Base-by-base conservation (phyloP, 495 filamentous ascomycete species). In the Sabuloglossum arenarium region DNA sequence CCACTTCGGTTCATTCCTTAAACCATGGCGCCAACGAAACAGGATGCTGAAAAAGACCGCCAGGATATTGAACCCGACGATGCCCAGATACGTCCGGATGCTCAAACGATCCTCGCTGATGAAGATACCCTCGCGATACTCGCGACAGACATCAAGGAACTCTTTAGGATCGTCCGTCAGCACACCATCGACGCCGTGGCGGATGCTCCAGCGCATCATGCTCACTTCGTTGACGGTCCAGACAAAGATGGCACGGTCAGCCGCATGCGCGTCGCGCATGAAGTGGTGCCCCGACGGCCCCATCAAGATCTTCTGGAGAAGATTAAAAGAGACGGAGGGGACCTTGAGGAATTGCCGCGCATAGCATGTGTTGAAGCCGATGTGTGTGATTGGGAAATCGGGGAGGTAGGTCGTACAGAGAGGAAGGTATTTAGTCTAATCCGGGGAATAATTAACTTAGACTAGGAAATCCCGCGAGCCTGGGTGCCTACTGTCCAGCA, bases 141-240 rank as follows among this genome's bases (percentile, higher is more conserved):
- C 19, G 12, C 27, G 27, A 37, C 57, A 57, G 8, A 59, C 55
- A 47, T 74, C 68, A 27, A 78, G 61, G 57, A 71, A 79, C 55
- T 65, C 64, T 56, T 69, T 69, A 25, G 74, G 74, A 59, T 79
- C 74, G 60, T 79, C 76, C 11, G 75, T 79, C 39, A 74, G 69
- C 31, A 75, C 76, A 28, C 77, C 77, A 50, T 77, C 72, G 9
- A 77, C 65, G 11, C 66, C 67, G 49, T 72, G 68, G 6, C 60
- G 53, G 27, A 82, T 74, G 49, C 75, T 69, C 84, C 85, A 90
- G 61, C 77, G 70, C 88, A 94, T 94, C 63, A 76, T 71, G 12
- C 68, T 65, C 54, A 75, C 74, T 3, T 81, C 77, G 60, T 96
- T 93, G 23, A 94, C 85, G 0, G 90, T 95, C 89, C 89, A 97